Evolutionary conservation across 1,139 yeast genomes (phyloP).

Genomic region (Cylindricascospora bacillispora): DNA sequence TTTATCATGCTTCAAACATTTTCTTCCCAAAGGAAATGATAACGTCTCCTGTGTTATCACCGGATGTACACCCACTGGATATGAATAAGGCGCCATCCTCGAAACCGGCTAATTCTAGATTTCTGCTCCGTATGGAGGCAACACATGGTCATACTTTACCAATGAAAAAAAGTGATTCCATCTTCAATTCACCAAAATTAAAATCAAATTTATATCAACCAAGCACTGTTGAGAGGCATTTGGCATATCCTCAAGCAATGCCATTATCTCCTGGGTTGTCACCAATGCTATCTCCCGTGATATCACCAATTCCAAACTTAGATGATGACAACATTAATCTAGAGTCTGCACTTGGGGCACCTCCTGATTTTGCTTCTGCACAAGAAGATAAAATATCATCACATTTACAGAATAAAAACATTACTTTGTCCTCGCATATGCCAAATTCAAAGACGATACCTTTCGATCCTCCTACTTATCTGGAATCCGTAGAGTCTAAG

Average conservation of each 20-base stretch:
- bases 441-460: slow-evolving; percentile 22
- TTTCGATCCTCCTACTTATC: slow-evolving; percentile 28
- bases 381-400: slow-evolving; percentile 1
- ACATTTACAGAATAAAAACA: not conserved
- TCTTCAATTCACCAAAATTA: slow-evolving; percentile 20
- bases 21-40: slow-evolving; percentile 30
- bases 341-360: slow-evolving; percentile 5
- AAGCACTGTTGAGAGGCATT: slow-evolving; percentile 29
- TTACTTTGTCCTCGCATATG: not conserved
- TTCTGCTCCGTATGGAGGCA: slow-evolving; percentile 4
- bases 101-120: slow-evolving; percentile 6
- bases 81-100: slow-evolving; percentile 7
- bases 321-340: slow-evolving; percentile 4
- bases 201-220: slow-evolving; percentile 52
- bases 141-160: slow-evolving; percentile 2
- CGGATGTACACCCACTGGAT: slow-evolving; percentile 42
- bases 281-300: slow-evolving; percentile 10
- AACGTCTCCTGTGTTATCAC: slow-evolving; percentile 38
- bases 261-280: slow-evolving; percentile 37
- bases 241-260: slow-evolving; percentile 47
- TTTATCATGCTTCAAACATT: slow-evolving; percentile 27
- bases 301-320: not conserved
- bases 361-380: slow-evolving; percentile 18
- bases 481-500: slow-evolving; percentile 15
- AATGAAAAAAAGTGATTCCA: slow-evolving; percentile 4